Conservation (phyloP, 1,284 basidiomycete genomes). For the Rhodotorula mucilaginosa region DNA sequence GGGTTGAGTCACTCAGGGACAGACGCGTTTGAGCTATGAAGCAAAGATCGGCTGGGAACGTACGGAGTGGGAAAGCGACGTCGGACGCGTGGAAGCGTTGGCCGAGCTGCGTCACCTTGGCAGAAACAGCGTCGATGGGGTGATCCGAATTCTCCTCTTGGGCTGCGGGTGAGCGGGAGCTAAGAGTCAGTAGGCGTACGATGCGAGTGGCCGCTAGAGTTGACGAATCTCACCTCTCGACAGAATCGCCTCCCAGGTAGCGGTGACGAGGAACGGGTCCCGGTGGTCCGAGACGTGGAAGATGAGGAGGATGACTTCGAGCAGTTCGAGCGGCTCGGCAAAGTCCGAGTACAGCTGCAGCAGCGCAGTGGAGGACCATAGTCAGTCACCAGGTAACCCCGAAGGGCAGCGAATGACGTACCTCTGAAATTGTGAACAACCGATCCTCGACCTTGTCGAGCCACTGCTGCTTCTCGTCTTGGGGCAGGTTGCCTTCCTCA, state of each 20-base stretch:
- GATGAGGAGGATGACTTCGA: slow-evolving; percentile 82
- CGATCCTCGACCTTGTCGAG: slow-evolving; percentile 58
- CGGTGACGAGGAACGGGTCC: slow-evolving; percentile 73
- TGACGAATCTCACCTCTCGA: slow-evolving; percentile 58
- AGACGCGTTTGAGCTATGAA: neutral
- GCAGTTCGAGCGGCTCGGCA: slow-evolving; percentile 80
- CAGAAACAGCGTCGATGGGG: slow-evolving; percentile 62
- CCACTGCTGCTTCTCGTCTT: slow-evolving; percentile 60
- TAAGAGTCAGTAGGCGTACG: neutral
- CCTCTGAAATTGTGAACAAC: slow-evolving; percentile 54
- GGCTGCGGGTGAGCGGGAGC: slow-evolving; percentile 48
- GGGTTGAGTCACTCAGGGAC: neutral
- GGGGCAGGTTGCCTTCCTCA: slow-evolving; percentile 48
- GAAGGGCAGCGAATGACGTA: neutral
- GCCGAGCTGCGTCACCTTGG: slow-evolving; percentile 67
- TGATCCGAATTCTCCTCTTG: slow-evolving; percentile 53
- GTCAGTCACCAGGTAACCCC: no score
- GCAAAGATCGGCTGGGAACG: slow-evolving; percentile 43
- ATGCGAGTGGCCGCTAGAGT: slow-evolving; percentile 34
- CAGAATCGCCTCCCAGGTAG: slow-evolving; percentile 86
- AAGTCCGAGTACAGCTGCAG: slow-evolving; percentile 72
- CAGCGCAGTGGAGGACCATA: slow-evolving; percentile 17
- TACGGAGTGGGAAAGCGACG: slow-evolving; percentile 80
- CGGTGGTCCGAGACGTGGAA: slow-evolving; percentile 90
- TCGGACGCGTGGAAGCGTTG: slow-evolving; percentile 87